phyloP scores from a whole-genome alignment of 169 alveolate genomes.

The Plasmodium knowlesi region DNA sequence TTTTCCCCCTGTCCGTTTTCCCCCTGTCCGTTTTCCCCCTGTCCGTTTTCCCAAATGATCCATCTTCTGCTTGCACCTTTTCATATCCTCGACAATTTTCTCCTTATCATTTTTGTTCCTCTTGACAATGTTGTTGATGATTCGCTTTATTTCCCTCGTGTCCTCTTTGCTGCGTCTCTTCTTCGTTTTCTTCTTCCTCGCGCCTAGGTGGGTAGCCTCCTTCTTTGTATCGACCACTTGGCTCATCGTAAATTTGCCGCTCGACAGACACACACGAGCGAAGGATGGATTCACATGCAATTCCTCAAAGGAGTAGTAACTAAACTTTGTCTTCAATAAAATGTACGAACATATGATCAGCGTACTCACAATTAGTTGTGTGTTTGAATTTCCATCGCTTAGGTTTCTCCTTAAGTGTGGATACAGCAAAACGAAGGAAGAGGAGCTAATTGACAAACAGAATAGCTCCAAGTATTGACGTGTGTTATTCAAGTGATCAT shows the following conservation, averaged over 20 bases:
- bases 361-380: conserved; percentile 17
- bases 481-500: conserved; percentile 33
- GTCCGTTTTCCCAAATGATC: background rate
- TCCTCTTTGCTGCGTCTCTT: background rate
- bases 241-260: background rate
- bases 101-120: background rate
- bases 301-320: conserved; percentile 38
- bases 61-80: background rate
- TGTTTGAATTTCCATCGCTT: background rate
- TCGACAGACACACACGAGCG: background rate
- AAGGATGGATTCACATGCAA: conserved; percentile 5
- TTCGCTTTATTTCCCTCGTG: conserved; percentile 16
- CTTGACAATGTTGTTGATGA: conserved; percentile 9
- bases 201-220: background rate
- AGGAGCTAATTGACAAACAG: conserved; percentile 16
- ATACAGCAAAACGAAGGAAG: conserved; percentile 39
- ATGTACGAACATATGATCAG: conserved; percentile 23
- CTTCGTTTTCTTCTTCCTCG: background rate
- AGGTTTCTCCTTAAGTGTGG: conserved; percentile 29
- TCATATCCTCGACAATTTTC: conserved; percentile 7
- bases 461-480: conserved; percentile 64
- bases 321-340: conserved; percentile 18
- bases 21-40: background rate
- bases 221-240: background rate
- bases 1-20: background rate